Evolutionary conservation across 108 stramenopile genomes (phyloP).

Genomic region (Skeletonema tropicum): DNA sequence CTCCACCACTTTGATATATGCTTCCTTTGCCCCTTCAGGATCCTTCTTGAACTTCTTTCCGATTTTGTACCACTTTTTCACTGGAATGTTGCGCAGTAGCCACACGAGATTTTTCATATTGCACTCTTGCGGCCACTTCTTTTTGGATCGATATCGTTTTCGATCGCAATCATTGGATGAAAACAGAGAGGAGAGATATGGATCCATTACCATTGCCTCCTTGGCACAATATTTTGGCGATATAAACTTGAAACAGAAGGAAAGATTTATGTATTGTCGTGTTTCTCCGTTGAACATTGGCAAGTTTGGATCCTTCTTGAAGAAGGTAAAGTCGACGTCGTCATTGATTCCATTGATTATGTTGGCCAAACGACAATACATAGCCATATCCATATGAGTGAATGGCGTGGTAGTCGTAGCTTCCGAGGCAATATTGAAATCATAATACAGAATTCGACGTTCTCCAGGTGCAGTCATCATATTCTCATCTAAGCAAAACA

Average conservation of each 20-base stretch:
- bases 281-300: slow-evolving; percentile 23
- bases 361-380: slow-evolving; percentile 10
- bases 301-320: slow-evolving; percentile 15
- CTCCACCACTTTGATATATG: slow-evolving; percentile 12
- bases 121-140: slow-evolving; percentile 16
- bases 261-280: slow-evolving; percentile 29
- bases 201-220: slow-evolving; percentile 10
- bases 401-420: slow-evolving; percentile 37
- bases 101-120: slow-evolving; percentile 8
- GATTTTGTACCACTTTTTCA: slow-evolving; percentile 13
- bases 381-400: slow-evolving; percentile 22
- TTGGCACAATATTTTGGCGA: slow-evolving; percentile 20
- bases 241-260: slow-evolving; percentile 21
- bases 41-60: slow-evolving; percentile 9
- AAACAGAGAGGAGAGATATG: slow-evolving; percentile 26
- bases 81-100: slow-evolving; percentile 15
- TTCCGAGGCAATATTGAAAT: slow-evolving; percentile 34
- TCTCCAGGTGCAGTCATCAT: slow-evolving; percentile 38
- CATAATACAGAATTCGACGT: slow-evolving; percentile 25
- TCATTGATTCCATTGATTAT: not conserved
- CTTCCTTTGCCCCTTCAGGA: slow-evolving; percentile 21
- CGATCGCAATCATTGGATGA: slow-evolving; percentile 23
- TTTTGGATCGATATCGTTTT: slow-evolving; percentile 18
- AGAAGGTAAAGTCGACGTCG: not conserved
- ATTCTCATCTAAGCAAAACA: slow-evolving; percentile 26